phyloP scores from a whole-genome alignment of 192 early-diverging fungal genomes.

The Linnemannia zychae region DNA sequence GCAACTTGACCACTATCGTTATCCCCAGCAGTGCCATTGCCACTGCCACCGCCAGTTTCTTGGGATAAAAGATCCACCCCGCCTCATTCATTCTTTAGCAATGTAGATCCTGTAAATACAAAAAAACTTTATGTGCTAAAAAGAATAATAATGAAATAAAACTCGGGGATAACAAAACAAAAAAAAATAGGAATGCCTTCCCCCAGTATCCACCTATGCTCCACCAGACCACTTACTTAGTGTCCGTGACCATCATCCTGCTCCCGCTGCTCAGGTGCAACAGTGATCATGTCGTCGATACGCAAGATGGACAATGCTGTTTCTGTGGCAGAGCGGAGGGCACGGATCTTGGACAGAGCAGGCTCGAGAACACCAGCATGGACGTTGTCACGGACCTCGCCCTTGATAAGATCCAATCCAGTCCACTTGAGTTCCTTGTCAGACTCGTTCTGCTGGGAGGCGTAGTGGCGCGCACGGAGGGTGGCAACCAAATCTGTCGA shows the following conservation, averaged over 20 bases:
- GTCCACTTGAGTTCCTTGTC: constrained; percentile 87
- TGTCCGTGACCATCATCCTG: constrained; percentile 53
- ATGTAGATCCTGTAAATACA: not conserved
- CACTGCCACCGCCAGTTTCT: not conserved
- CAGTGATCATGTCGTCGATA: constrained; percentile 94
- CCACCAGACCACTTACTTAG: constrained; percentile 9
- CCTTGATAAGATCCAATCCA: constrained; percentile 95
- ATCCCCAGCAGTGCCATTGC: not conserved
- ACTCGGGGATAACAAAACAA: not conserved
- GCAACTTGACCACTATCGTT: not conserved
- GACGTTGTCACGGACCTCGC: constrained; percentile 93
- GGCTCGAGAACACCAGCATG: constrained; percentile 96
- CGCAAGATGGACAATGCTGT: constrained; percentile 97
- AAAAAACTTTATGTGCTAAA: not conserved
- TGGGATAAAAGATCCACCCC: too few relatives aligned
- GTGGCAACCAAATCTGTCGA: constrained; percentile 98
- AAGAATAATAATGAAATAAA: constrained; percentile 5
- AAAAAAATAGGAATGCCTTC: not conserved
- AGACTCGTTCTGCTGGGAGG: constrained; percentile 86
- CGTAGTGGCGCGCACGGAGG: constrained; percentile 95
- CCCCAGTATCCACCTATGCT: not conserved
- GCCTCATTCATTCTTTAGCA: not conserved
- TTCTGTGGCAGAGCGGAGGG: constrained; percentile 97
- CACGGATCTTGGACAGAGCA: constrained; percentile 97
- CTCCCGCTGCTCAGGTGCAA: constrained; percentile 52